Evolutionary conservation across 2,329 filamentous ascomycete genomes (phyloP), one percentile per base, ranked within the genome.

Genomic region (Rhynchosporium secalis): DNA sequence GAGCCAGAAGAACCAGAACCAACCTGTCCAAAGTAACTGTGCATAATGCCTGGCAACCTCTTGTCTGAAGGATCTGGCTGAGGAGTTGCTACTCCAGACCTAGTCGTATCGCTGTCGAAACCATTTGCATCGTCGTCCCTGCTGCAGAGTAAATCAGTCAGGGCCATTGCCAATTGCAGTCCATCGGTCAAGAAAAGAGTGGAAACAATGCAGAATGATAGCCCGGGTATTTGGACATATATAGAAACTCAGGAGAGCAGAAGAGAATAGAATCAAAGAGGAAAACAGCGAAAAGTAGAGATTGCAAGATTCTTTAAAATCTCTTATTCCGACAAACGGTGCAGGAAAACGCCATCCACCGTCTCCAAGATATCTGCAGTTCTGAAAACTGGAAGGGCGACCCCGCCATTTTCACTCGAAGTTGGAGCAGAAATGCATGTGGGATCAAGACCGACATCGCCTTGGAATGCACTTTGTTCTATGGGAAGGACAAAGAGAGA

Each of bases 21-120:
- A 96, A 99, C 95, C 94, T 99, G 95, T 81, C 89, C 90, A 85
- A 98, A 96, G 83, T 95, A 97, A 83, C 89, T 96, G 77, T 87
- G 86, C 84, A 95, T 89, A 81, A 98, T 96, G 76, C 92, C 91
- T 70, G 95, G 95, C 75, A 96, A 83, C 79, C 95, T 90, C 80
- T 96, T 97, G 81, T 99, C 95, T 74, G 90, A 88, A 67, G 90
- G 88, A 78, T 98, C 94, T 70, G 95, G 95, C 74, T 93, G 90
- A 70, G 95, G 95, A 66, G 95, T 99, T 69, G 92, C 90, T 76
- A 96, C 86, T 73, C 93, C 92, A 71, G 93, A 96, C 73, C 92
- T 90, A 72, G 92, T 95, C 59, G 91, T 93, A 71, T 91, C 89
- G 76, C 89, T 90, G 75, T 91, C 91, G 75, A 92, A 89, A 71